These are phyloP conservation scores for Microsporum ferrugineum DNA, from an alignment of 2,329 filamentous ascomycete genomes.

Conservation along the genomic window DNA sequence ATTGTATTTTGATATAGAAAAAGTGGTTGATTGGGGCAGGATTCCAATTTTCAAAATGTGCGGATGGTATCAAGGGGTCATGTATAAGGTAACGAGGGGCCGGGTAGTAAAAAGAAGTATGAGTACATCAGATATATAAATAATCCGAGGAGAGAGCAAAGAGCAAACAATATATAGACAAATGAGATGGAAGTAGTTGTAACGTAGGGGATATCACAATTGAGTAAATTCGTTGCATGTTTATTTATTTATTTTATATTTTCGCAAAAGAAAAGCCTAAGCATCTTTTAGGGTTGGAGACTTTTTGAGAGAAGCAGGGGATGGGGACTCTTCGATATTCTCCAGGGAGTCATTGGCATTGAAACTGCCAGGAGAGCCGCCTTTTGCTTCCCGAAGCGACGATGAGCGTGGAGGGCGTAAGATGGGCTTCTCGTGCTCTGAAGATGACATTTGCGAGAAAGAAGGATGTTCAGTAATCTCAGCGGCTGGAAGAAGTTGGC, in stretches of 20 bases:
- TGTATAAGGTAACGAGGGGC: background rate
- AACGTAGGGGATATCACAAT: slow-evolving; percentile 1
- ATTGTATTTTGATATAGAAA: background rate
- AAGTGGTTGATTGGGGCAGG: background rate
- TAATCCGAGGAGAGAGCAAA: background rate
- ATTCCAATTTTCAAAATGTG: background rate
- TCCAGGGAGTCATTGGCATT: slow-evolving; percentile 5
- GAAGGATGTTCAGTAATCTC: slow-evolving; percentile 16
- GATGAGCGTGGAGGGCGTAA: slow-evolving; percentile 30
- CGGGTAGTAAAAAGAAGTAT: background rate
- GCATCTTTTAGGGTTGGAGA: background rate
- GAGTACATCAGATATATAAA: background rate
- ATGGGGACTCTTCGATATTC: background rate
- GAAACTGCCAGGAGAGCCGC: slow-evolving; percentile 6
- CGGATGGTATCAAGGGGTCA: background rate
- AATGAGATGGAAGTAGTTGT: background rate
- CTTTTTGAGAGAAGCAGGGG: background rate
- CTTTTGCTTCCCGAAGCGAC: slow-evolving; percentile 20
- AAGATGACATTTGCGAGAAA: slow-evolving; percentile 25
- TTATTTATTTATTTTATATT: background rate
- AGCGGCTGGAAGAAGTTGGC: slow-evolving; percentile 12
- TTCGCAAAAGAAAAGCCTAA: background rate
- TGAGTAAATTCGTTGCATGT: background rate
- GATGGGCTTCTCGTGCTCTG: slow-evolving; percentile 19
- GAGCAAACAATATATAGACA: background rate